phyloP scores from a whole-genome alignment of 2,329 filamentous ascomycete genomes.

The Neodidymelliopsis sp. region DNA sequence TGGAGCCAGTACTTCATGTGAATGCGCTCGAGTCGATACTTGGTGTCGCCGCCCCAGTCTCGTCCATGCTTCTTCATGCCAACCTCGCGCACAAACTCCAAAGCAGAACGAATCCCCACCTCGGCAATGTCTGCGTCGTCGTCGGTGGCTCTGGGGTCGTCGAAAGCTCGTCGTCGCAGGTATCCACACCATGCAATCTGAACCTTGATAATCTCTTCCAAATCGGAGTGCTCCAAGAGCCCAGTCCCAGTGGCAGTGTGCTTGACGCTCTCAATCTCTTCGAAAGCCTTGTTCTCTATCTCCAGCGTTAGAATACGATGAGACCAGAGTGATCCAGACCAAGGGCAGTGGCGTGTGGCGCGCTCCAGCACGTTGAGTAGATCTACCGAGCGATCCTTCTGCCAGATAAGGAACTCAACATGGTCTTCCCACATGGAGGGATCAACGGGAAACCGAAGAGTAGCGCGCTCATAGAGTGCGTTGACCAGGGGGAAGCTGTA shows the following conservation, averaged over 20 bases:
- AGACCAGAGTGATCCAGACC: conserved; percentile 91
- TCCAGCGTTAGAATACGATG: conserved; percentile 87
- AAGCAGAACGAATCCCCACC: conserved; percentile 82
- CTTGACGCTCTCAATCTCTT: conserved; percentile 87
- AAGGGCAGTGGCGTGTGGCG: conserved; percentile 89
- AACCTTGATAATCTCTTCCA: conserved; percentile 88
- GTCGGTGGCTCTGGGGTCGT: conserved; percentile 73
- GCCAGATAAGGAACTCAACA: conserved; percentile 72
- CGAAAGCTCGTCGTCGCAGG: conserved; percentile 83
- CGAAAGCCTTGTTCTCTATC: conserved; percentile 75
- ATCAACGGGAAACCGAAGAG: conserved; percentile 76
- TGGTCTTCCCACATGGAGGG: conserved; percentile 84
- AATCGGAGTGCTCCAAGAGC: conserved; percentile 82
- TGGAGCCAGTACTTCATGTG: conserved; percentile 91
- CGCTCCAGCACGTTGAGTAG: conserved; percentile 77
- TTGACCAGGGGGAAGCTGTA: conserved; percentile 63
- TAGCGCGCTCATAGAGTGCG: conserved; percentile 78
- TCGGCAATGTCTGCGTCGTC: conserved; percentile 85
- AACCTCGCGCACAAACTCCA: conserved; percentile 82
- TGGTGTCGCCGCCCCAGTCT: conserved; percentile 79
- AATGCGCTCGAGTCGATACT: conserved; percentile 88
- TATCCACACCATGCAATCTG: conserved; percentile 96
- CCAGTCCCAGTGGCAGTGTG: conserved; percentile 88
- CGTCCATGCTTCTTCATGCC: conserved; percentile 80
- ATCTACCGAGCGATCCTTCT: conserved; percentile 53